Evolutionary conservation across 1,284 basidiomycete genomes (phyloP).

Genomic region (Microbotryomycetes sp.): DNA sequence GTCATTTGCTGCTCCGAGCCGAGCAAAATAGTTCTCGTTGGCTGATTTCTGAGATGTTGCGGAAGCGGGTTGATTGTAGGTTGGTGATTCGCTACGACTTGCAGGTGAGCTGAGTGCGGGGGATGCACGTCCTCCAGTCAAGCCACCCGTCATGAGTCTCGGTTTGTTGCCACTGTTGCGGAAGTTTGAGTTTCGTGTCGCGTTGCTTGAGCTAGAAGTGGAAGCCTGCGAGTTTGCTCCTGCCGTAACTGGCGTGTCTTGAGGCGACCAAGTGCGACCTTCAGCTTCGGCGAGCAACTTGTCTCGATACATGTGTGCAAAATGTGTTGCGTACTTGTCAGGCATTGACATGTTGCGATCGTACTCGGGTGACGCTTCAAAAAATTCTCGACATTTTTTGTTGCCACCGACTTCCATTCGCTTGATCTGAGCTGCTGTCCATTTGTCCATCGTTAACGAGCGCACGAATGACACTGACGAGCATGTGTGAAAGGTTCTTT

Average conservation of each 20-base stretch:
- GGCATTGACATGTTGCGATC: slow-evolving; percentile 59
- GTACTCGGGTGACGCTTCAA: slow-evolving; percentile 53
- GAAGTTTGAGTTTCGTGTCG: slow-evolving; percentile 48
- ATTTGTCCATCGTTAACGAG: slow-evolving; percentile 61
- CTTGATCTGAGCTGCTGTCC: slow-evolving; percentile 80
- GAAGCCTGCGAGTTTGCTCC: slow-evolving; percentile 40
- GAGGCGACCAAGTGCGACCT: slow-evolving; percentile 63
- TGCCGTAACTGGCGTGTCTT: slow-evolving; percentile 52
- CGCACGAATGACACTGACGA: slow-evolving; percentile 52
- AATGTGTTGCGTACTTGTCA: slow-evolving; percentile 86
- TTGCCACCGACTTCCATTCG: slow-evolving; percentile 92
- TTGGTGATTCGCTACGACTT: slow-evolving; percentile 3
- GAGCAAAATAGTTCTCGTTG: slow-evolving; percentile 70
- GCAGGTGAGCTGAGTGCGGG: not conserved
- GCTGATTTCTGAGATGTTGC: slow-evolving; percentile 66
- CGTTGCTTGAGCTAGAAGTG: slow-evolving; percentile 50
- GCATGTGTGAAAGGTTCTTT: slow-evolving; percentile 14
- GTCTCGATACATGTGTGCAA: slow-evolving; percentile 81
- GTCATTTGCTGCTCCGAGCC: slow-evolving; percentile 65
- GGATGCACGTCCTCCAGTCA: not conserved
- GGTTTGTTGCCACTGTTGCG: slow-evolving; percentile 46
- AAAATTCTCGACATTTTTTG: slow-evolving; percentile 30
- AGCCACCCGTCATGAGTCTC: not conserved
- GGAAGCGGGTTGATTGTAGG: slow-evolving; percentile 2
- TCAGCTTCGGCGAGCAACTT: slow-evolving; percentile 71